Evolutionary conservation across 768 basidiomycete genomes (phyloP).

Genomic region (Mycena floridula): DNA sequence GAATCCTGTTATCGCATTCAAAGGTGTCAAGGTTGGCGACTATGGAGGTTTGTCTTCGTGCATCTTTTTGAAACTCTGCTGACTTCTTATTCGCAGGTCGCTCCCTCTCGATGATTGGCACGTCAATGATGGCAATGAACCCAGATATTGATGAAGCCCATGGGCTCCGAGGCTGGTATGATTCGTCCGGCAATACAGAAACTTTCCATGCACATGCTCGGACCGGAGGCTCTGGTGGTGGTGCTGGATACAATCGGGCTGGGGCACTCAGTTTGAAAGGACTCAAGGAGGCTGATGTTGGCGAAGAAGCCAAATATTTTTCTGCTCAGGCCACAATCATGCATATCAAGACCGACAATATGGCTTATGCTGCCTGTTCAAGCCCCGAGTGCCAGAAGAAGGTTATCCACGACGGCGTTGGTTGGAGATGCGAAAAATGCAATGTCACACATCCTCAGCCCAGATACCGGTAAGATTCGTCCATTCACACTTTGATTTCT

Average conservation of each 20-base stretch:
- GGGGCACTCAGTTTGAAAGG: slow-evolving; percentile 72
- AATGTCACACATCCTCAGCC: slow-evolving; percentile 63
- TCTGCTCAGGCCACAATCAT: slow-evolving; percentile 76
- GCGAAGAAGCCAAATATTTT: slow-evolving; percentile 72
- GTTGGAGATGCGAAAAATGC: slow-evolving; percentile 96
- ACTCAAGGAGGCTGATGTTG: slow-evolving; percentile 68
- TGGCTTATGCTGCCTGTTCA: slow-evolving; percentile 88
- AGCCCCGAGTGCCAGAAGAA: slow-evolving; percentile 85
- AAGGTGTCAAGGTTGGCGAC: slow-evolving; percentile 89
- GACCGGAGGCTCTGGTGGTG: slow-evolving; percentile 24
- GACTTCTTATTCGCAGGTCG: slow-evolving; percentile 46
- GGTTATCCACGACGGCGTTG: slow-evolving; percentile 57
- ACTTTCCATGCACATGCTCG: slow-evolving; percentile 70
- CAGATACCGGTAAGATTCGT: slow-evolving; percentile 66
- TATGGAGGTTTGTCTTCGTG: slow-evolving; percentile 59
- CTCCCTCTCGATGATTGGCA: slow-evolving; percentile 76
- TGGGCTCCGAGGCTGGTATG: slow-evolving; percentile 87
- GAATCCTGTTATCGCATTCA: slow-evolving; percentile 82
- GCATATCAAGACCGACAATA: slow-evolving; percentile 78
- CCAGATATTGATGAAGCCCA: slow-evolving; percentile 93
- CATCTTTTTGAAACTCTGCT: slow-evolving; percentile 1
- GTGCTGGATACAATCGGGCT: slow-evolving; percentile 53
- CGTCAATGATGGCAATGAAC: slow-evolving; percentile 76
- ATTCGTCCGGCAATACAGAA: slow-evolving; percentile 54
- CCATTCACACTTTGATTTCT: not conserved